Evolutionary conservation across 2,329 filamentous ascomycete species (phyloP).

Genomic region (Ceratocystis huliohia): DNA sequence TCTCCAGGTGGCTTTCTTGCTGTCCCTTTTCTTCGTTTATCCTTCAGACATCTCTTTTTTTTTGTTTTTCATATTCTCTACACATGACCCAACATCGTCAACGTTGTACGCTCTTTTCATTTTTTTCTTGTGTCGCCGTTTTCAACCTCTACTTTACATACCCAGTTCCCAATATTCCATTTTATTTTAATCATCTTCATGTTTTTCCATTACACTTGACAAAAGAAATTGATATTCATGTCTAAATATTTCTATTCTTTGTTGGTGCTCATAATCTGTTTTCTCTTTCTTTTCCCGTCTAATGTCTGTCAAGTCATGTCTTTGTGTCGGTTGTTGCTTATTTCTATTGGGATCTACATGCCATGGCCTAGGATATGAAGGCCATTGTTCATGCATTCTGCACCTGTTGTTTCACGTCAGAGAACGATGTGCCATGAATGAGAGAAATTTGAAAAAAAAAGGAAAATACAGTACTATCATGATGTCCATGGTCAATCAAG

Average conservation of each 20-base stretch:
- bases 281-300: not conserved
- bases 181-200: not conserved
- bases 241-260: not conserved
- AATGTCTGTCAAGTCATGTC: not conserved
- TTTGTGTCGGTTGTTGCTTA: not conserved
- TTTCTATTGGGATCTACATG: conserved; percentile 4
- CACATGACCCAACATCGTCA: not conserved
- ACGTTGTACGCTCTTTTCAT: not conserved
- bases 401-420: not conserved
- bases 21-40: not conserved
- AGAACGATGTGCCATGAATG: not conserved
- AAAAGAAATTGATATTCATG: not conserved
- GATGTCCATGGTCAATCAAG: not conserved
- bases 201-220: not conserved
- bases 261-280: not conserved
- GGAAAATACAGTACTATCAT: not conserved
- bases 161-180: not conserved
- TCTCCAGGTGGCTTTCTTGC: conserved; percentile 6
- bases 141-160: conserved; percentile 5
- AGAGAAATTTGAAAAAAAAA: not conserved
- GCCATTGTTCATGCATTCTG: not conserved
- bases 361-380: not conserved
- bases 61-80: not conserved
- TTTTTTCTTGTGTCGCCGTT: not conserved
- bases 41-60: not conserved